Percentiles rank a stretch among this genome's conserved stretches.
Evolutionary conservation across 2,329 filamentous ascomycete species (phyloP).

Genomic region (Tolypocladium ophioglossoides): DNA sequence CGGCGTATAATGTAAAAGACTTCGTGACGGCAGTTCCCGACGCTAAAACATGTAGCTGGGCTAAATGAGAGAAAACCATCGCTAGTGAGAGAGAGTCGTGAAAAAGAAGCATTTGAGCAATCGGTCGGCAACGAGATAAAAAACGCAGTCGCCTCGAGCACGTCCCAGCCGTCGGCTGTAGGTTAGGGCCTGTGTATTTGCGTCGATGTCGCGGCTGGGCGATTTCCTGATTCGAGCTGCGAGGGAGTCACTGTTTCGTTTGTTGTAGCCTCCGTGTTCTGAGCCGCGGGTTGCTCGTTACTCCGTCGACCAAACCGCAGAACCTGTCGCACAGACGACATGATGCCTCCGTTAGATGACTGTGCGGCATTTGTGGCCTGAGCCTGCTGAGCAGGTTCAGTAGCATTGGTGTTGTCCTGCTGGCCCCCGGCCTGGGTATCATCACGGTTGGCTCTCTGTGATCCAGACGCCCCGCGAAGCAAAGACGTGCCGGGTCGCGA

Average conservation of each 20-base stretch:
- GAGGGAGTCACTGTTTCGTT: slow-evolving; percentile 28
- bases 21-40: slow-evolving; percentile 15
- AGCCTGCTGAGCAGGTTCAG: slow-evolving; percentile 1
- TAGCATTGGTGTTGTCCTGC: slow-evolving; percentile 2
- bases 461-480: neutral
- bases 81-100: slow-evolving; percentile 11
- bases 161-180: no score
- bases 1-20: slow-evolving; percentile 9
- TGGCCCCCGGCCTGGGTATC: neutral
- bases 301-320: slow-evolving; percentile 20
- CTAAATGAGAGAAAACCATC: slow-evolving; percentile 20
- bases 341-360: slow-evolving; percentile 10
- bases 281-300: slow-evolving; percentile 8
- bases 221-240: slow-evolving; percentile 34
- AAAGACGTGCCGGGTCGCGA: neutral
- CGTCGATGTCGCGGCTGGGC: slow-evolving; percentile 10
- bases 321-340: slow-evolving; percentile 21
- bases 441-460: slow-evolving; percentile 1
- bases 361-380: neutral
- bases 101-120: neutral
- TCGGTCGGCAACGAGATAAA: neutral
- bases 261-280: slow-evolving; percentile 6
- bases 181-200: neutral
- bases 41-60: slow-evolving; percentile 5
- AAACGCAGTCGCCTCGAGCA: no score